Conservation (phyloP, 352 stramenopile genomes). For the Lagenidium giganteum region DNA sequence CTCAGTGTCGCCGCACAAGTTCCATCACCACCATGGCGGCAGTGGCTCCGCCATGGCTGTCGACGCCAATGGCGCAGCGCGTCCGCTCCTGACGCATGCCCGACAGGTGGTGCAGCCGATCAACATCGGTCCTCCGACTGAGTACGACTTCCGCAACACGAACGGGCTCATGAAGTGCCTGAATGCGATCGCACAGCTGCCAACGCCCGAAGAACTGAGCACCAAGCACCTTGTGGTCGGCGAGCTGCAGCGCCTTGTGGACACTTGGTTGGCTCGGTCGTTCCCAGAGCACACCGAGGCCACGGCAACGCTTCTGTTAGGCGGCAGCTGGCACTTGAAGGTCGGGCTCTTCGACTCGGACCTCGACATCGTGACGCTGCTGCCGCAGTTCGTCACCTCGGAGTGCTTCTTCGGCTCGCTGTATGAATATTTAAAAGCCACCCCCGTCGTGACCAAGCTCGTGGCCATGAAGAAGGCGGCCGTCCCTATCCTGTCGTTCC, state of each 20-base stretch:
- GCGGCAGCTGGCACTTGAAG: conserved; percentile 80
- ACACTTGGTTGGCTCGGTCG: conserved; percentile 56
- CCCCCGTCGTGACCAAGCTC: conserved; percentile 44
- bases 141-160: conserved; percentile 79
- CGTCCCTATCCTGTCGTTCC: conserved; percentile 70
- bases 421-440: conserved; percentile 34
- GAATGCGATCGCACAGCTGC: conserved; percentile 54
- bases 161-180: conserved; percentile 80
- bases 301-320: conserved; percentile 62
- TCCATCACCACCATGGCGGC: conserved; percentile 6
- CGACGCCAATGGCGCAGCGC: background rate
- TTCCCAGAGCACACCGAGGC: conserved; percentile 29
- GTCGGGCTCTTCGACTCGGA: conserved; percentile 71
- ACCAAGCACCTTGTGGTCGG: conserved; percentile 76
- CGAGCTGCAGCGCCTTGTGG: conserved; percentile 63
- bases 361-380: conserved; percentile 71
- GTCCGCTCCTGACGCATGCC: background rate
- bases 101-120: conserved; percentile 50
- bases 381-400: conserved; percentile 53
- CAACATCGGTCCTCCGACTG: conserved; percentile 45
- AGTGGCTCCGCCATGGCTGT: conserved; percentile 3
- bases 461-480: conserved; percentile 70
- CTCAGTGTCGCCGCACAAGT: background rate
- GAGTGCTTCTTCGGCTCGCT: conserved; percentile 70
- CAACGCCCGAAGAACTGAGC: conserved; percentile 49